Percentiles rank a stretch among this genome's conserved stretches.
Evolutionary conservation across 179 eudicot genomes (phyloP).

Genomic region (Carnegiea gigantea): DNA sequence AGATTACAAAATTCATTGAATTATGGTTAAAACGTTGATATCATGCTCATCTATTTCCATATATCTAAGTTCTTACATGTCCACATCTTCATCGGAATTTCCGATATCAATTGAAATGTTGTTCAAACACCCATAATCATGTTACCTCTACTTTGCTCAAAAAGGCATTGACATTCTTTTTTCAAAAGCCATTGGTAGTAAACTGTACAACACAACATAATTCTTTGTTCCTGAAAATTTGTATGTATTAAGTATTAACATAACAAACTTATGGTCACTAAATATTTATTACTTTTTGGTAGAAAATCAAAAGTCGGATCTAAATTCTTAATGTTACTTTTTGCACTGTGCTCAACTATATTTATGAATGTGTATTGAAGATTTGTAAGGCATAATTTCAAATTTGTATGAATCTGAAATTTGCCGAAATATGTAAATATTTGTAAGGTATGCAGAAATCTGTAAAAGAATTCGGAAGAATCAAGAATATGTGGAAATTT

Average conservation of each 20-base stretch:
- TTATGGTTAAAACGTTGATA: too few relatives aligned
- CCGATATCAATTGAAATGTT: too few relatives aligned
- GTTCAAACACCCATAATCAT: too few relatives aligned
- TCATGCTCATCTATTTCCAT: too few relatives aligned
- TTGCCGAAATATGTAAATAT: too few relatives aligned
- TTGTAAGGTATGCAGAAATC: neutral
- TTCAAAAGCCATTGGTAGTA: neutral
- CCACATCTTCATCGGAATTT: too few relatives aligned
- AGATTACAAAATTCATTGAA: too few relatives aligned
- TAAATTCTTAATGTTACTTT: too few relatives aligned
- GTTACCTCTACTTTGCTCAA: neutral
- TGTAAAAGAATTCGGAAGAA: neutral
- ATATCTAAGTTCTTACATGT: neutral
- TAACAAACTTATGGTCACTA: neutral
- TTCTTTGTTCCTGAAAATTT: neutral
- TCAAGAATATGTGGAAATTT: neutral
- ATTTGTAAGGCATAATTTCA: neutral
- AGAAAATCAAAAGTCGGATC: too few relatives aligned
- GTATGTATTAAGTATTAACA: neutral
- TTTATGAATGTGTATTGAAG: neutral
- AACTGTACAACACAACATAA: neutral
- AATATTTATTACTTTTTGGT: too few relatives aligned
- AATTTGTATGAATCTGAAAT: too few relatives aligned
- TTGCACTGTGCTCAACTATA: too few relatives aligned
- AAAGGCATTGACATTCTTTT: neutral